Conservation (phyloP, 2,329 filamentous ascomycete genomes). For the Penicillium paneum region DNA sequence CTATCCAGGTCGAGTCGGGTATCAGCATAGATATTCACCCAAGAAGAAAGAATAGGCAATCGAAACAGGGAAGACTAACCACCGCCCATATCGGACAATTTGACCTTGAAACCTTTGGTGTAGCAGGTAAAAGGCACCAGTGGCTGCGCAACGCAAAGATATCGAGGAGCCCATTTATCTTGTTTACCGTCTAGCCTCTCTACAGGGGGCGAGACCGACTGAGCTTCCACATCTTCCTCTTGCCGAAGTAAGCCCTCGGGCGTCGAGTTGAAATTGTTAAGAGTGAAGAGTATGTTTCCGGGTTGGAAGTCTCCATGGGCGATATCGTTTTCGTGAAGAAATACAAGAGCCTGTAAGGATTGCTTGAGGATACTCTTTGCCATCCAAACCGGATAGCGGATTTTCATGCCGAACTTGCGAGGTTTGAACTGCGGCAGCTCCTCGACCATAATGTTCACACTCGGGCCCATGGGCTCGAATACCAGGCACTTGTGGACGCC, state of each 20-base stretch:
- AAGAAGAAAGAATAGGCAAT: slow-evolving; percentile 5
- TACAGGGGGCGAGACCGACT: slow-evolving; percentile 17
- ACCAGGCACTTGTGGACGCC: slow-evolving; percentile 33
- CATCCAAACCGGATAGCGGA: slow-evolving; percentile 24
- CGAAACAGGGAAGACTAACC: slow-evolving; percentile 17
- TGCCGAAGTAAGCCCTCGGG: slow-evolving; percentile 22
- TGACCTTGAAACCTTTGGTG: slow-evolving; percentile 23
- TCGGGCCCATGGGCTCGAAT: slow-evolving; percentile 32
- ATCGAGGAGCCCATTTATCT: slow-evolving; percentile 31
- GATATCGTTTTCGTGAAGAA: slow-evolving; percentile 25
- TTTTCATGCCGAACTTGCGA: slow-evolving; percentile 15
- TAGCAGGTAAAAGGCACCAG: slow-evolving; percentile 25
- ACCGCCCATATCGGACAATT: slow-evolving; percentile 33
- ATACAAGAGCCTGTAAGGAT: slow-evolving; percentile 23
- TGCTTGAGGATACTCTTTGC: slow-evolving; percentile 28
- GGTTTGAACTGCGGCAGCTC: slow-evolving; percentile 24
- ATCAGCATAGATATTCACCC: slow-evolving; percentile 13
- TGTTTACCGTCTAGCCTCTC: slow-evolving; percentile 26
- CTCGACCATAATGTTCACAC: slow-evolving; percentile 23
- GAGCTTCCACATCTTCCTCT: slow-evolving; percentile 21
- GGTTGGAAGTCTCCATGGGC: slow-evolving; percentile 27
- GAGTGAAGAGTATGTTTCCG: slow-evolving; percentile 26
- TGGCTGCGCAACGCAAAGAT: slow-evolving; percentile 29
- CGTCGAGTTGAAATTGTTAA: slow-evolving; percentile 17
- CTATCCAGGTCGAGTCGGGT: slow-evolving; percentile 11